These are phyloP conservation scores for Ascocoryne sarcoides DNA, from an alignment of 2,329 filamentous ascomycete genomes.

Conservation along the genomic window DNA sequence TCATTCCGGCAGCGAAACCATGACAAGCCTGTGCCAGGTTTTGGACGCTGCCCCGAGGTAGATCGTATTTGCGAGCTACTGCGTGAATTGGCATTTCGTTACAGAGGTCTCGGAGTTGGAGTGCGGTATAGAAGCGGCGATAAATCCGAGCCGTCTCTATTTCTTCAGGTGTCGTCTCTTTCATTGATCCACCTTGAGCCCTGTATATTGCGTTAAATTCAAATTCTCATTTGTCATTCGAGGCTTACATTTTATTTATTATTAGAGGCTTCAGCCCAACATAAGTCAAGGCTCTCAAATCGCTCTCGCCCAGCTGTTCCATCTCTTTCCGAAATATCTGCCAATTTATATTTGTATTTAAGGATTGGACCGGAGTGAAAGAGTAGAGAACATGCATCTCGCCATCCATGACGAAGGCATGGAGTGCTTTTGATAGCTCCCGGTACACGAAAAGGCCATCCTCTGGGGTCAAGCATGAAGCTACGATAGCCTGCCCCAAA, in stretches of 20 bases:
- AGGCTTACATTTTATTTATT: slow-evolving; percentile 55
- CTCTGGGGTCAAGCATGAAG: slow-evolving; percentile 63
- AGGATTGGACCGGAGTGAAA: slow-evolving; percentile 63
- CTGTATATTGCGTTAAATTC: slow-evolving; percentile 39
- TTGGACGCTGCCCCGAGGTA: slow-evolving; percentile 62
- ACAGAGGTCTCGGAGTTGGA: slow-evolving; percentile 71
- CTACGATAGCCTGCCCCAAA: slow-evolving; percentile 62
- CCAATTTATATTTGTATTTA: slow-evolving; percentile 56
- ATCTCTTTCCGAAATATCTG: slow-evolving; percentile 63
- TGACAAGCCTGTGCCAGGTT: slow-evolving; percentile 66
- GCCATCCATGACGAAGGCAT: slow-evolving; percentile 70
- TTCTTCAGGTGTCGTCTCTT: slow-evolving; percentile 53
- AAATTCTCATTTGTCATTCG: no score
- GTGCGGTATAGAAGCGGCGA: slow-evolving; percentile 63
- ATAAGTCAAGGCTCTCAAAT: slow-evolving; percentile 57
- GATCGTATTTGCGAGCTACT: slow-evolving; percentile 62
- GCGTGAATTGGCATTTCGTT: slow-evolving; percentile 65
- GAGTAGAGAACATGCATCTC: slow-evolving; percentile 74
- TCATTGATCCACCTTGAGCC: slow-evolving; percentile 57
- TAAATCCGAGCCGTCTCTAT: slow-evolving; percentile 55
- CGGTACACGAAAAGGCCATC: slow-evolving; percentile 66
- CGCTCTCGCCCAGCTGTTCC: slow-evolving; percentile 61
- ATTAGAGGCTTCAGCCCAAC: slow-evolving; percentile 59
- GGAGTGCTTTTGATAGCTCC: slow-evolving; percentile 57
- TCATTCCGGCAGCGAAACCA: slow-evolving; percentile 70